phyloP scores from a whole-genome alignment of 2,329 filamentous ascomycete genomes.

The Endoconidiophora polonica region DNA sequence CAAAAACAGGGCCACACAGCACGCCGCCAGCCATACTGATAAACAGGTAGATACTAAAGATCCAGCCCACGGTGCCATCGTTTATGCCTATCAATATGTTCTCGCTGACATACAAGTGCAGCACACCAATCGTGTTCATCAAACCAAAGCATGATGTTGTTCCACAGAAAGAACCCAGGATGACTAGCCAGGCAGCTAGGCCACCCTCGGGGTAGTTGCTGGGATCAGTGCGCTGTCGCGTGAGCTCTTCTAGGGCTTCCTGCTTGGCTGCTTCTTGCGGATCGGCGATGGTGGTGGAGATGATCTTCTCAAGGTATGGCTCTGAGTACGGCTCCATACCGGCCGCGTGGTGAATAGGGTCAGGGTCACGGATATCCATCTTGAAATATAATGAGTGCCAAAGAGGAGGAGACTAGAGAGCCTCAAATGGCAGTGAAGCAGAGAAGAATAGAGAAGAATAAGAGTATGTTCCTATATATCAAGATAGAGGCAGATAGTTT shows the following conservation, averaged over 20 bases:
- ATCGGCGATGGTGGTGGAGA: background rate
- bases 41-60: constrained; percentile 69
- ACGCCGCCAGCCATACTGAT: constrained; percentile 68
- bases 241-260: constrained; percentile 8
- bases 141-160: constrained; percentile 55
- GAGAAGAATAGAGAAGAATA: too few species aligned
- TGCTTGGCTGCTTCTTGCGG: constrained; percentile 1
- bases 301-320: constrained; percentile 3
- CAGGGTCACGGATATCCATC: constrained; percentile 8
- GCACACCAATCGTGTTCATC: constrained; percentile 59
- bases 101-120: constrained; percentile 58
- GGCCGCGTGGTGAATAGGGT: constrained; percentile 5
- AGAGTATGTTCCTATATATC: background rate
- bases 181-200: constrained; percentile 53
- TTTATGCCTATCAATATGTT: constrained; percentile 55
- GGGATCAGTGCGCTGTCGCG: constrained; percentile 10
- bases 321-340: constrained; percentile 4
- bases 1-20: constrained; percentile 69
- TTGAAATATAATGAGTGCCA: background rate
- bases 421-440: background rate
- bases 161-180: constrained; percentile 58
- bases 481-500: background rate
- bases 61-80: constrained; percentile 63
- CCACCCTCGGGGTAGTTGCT: constrained; percentile 42
- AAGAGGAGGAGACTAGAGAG: background rate